These are phyloP conservation scores for Tuber indicum DNA, from an alignment of 495 filamentous ascomycete species.

Conservation along the genomic window DNA sequence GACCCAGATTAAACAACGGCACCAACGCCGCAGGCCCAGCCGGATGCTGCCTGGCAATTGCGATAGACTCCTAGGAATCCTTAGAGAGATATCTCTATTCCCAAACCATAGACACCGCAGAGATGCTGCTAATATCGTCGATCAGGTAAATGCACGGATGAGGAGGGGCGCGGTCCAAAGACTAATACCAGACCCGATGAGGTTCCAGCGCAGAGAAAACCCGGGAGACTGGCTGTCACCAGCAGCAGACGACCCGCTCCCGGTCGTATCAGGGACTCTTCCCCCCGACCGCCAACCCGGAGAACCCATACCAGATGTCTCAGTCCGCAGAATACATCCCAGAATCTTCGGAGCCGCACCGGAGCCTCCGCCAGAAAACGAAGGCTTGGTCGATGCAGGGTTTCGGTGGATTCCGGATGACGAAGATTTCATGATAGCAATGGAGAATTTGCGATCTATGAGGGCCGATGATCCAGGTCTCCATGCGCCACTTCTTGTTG, in stretches of 20 bases:
- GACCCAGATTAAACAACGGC: neutral
- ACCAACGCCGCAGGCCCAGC: neutral
- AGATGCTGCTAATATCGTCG: neutral
- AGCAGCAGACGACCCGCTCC: neutral
- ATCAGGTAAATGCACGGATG: neutral
- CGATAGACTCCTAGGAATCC: neutral
- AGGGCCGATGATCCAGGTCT: slow-evolving; percentile 17
- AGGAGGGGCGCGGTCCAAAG: neutral
- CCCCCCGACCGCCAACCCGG: neutral
- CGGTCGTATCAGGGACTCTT: neutral
- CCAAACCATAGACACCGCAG: neutral
- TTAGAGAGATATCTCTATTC: neutral
- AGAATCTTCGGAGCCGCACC: neutral
- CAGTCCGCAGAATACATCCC: neutral
- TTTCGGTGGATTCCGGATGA: neutral
- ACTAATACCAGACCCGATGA: neutral
- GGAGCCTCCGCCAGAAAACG: neutral
- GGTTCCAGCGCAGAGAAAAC: neutral
- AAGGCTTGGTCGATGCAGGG: neutral
- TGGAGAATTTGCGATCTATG: neutral
- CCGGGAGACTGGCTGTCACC: no score
- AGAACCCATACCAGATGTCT: neutral
- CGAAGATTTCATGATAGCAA: neutral
- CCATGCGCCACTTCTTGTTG: slow-evolving; percentile 15
- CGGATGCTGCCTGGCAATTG: neutral